phyloP scores from a whole-genome alignment of 2,329 filamentous ascomycete genomes.

The Aspergillus terreus region DNA sequence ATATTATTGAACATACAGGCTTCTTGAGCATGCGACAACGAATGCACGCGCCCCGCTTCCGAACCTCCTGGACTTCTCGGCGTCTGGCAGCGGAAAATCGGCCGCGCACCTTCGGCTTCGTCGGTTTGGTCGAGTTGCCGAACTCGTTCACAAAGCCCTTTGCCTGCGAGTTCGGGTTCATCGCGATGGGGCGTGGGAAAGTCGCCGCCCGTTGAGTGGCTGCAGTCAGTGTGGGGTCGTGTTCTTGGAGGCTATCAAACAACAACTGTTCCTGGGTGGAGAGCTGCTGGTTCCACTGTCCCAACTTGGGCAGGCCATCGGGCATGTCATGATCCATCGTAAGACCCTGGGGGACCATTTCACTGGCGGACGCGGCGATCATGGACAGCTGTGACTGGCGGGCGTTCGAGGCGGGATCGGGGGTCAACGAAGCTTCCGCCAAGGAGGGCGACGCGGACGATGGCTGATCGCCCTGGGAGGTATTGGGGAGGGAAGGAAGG shows the following conservation, averaged over 20 bases:
- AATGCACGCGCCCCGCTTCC: conserved; percentile 59
- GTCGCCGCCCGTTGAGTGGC: conserved; percentile 37
- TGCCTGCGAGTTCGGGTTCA: conserved; percentile 38
- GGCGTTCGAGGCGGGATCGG: conserved; percentile 33
- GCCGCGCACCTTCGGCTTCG: conserved; percentile 49
- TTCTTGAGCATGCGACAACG: conserved; percentile 64
- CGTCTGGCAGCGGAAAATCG: conserved; percentile 55
- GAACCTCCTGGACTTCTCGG: conserved; percentile 57
- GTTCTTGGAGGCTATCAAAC: conserved; percentile 38
- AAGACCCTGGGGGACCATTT: conserved; percentile 41
- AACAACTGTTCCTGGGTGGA: conserved; percentile 37
- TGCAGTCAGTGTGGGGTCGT: conserved; percentile 36
- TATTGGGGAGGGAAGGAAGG: conserved; percentile 30
- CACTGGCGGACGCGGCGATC: conserved; percentile 45
- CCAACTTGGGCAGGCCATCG: conserved; percentile 29
- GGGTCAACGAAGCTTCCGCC: conserved; percentile 30
- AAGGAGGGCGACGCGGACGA: conserved; percentile 34
- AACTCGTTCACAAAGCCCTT: conserved; percentile 41
- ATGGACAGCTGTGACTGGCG: conserved; percentile 43
- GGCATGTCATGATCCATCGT: conserved; percentile 32
- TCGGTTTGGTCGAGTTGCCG: conserved; percentile 37
- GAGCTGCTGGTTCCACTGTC: conserved; percentile 33
- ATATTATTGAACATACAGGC: conserved; percentile 34
- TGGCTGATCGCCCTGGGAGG: conserved; percentile 27
- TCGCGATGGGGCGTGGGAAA: conserved; percentile 41